These are phyloP conservation scores for Picea mariana DNA, from an alignment of 83 land plant genomes.

Conservation along the genomic window DNA sequence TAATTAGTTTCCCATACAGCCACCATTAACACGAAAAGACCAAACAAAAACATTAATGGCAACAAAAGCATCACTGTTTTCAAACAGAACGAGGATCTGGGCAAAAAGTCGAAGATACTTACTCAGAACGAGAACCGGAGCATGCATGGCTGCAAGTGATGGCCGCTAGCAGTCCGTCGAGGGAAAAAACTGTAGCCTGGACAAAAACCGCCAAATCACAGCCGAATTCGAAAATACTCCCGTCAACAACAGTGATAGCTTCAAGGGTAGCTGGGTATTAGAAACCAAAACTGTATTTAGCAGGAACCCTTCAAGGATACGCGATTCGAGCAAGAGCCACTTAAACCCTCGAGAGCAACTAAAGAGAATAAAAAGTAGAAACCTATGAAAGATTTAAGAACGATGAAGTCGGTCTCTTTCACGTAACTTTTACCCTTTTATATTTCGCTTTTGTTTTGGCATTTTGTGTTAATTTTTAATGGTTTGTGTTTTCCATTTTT, in stretches of 20 bases:
- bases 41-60: too few species aligned
- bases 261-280: not conserved
- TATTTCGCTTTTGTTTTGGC: too few species aligned
- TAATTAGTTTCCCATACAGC: too few species aligned
- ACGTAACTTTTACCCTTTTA: too few species aligned
- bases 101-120: conserved; percentile 19
- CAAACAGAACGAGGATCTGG: not conserved
- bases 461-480: too few species aligned
- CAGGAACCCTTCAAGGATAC: not conserved
- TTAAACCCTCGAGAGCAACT: not conserved
- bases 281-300: not conserved
- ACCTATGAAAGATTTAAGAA: not conserved
- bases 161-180: not conserved
- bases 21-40: too few species aligned
- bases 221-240: not conserved
- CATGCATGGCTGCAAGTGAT: conserved; percentile 54
- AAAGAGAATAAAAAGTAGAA: not conserved
- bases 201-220: not conserved
- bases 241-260: not conserved
- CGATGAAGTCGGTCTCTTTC: too few species aligned
- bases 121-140: conserved; percentile 92
- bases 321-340: not conserved
- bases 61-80: not conserved
- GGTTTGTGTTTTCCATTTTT: too few species aligned
- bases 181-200: not conserved